A percentile compares a stretch with the other conserved stretches of the same genome.
Evolutionary conservation across 2,329 filamentous ascomycete species (phyloP).

Genomic region (Decorospora gaudefroyi): DNA sequence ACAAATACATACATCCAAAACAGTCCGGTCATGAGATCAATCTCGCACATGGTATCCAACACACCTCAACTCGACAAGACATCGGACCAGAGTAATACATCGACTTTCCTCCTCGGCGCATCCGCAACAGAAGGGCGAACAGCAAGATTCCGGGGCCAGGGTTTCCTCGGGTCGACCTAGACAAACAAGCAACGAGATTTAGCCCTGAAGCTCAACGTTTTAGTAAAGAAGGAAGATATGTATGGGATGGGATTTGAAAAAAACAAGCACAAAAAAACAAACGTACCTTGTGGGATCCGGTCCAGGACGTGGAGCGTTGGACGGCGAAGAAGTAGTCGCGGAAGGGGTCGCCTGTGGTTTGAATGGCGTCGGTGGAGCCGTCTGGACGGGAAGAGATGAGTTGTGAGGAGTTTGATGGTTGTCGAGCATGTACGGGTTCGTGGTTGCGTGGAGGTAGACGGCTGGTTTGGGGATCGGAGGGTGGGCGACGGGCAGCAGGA

Average conservation of each 20-base stretch:
- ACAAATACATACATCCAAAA: too few species aligned
- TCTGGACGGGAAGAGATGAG: not conserved
- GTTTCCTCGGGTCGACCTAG: constrained; percentile 20
- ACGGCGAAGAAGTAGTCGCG: constrained; percentile 26
- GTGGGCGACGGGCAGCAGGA: constrained; percentile 1
- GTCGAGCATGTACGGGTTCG: too few species aligned
- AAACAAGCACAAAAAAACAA: not conserved
- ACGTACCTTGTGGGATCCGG: constrained; percentile 24
- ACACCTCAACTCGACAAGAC: constrained; percentile 5
- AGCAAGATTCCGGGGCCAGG: constrained; percentile 25
- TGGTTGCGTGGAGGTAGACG: not conserved
- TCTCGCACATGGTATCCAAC: too few species aligned
- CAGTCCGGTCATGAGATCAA: too few species aligned
- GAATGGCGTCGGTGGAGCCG: not conserved
- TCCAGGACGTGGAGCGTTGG: constrained; percentile 22
- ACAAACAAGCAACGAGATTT: not conserved
- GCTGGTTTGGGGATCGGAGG: not conserved
- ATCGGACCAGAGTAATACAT: constrained; percentile 28
- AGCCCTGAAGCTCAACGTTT: not conserved
- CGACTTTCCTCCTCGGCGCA: constrained; percentile 16
- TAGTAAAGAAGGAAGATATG: too few species aligned
- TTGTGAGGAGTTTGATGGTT: not conserved
- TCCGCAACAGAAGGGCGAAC: constrained; percentile 19
- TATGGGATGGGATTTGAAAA: not conserved
- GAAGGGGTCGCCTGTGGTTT: constrained; percentile 20